Evolutionary conservation across 495 filamentous ascomycete species (phyloP).

Genomic region (Platismatia glauca): DNA sequence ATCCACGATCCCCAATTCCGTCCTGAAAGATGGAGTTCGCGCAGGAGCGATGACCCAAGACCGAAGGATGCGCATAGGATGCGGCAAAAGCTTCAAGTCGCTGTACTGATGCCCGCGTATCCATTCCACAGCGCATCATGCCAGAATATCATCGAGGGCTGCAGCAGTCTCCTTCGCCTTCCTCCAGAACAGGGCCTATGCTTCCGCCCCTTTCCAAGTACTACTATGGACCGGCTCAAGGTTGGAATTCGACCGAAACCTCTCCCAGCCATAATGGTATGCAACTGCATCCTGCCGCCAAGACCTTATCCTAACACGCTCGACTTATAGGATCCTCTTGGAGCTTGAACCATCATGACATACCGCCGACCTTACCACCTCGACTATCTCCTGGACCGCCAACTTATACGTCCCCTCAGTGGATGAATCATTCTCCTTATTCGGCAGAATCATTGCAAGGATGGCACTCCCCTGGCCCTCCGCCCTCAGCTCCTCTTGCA

Average conservation of each 20-base stretch:
- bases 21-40: neutral
- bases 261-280: slow-evolving; percentile 23
- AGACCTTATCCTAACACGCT: neutral
- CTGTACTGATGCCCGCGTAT: neutral
- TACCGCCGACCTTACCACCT: slow-evolving; percentile 8
- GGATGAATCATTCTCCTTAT: slow-evolving; percentile 17
- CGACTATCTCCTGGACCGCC: slow-evolving; percentile 15
- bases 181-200: slow-evolving; percentile 16
- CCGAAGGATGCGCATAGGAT: slow-evolving; percentile 3
- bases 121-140: slow-evolving; percentile 4
- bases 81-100: neutral
- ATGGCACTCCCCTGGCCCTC: slow-evolving; percentile 22
- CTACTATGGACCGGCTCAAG: slow-evolving; percentile 19
- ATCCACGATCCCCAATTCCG: neutral
- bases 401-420: slow-evolving; percentile 16
- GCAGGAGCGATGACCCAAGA: neutral
- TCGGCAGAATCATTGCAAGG: slow-evolving; percentile 13
- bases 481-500: slow-evolving; percentile 24
- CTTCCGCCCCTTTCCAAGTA: slow-evolving; percentile 22
- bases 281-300: neutral
- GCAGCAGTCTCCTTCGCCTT: slow-evolving; percentile 13
- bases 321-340: slow-evolving; percentile 15
- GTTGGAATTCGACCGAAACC: slow-evolving; percentile 19
- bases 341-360: slow-evolving; percentile 14
- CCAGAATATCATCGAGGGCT: slow-evolving; percentile 13